These are phyloP conservation scores for Fusarium coicis DNA, from an alignment of 2,329 filamentous ascomycete genomes.

Conservation along the genomic window DNA sequence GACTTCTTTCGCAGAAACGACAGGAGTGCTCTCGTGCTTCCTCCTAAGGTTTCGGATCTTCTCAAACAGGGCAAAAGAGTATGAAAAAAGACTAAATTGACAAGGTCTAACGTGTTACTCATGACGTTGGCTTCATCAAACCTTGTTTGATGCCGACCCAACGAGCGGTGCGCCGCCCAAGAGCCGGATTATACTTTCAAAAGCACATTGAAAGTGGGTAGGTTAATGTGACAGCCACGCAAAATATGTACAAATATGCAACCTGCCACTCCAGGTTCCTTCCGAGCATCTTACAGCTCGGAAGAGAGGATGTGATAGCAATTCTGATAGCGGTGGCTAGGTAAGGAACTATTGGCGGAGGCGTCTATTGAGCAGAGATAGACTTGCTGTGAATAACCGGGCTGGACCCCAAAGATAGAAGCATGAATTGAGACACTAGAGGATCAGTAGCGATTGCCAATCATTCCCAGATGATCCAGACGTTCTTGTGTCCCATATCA, in stretches of 20 bases:
- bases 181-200: conserved; percentile 2
- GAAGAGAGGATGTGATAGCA: not conserved
- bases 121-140: conserved; percentile 15
- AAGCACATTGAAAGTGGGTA: conserved; percentile 4
- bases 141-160: conserved; percentile 2
- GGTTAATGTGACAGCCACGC: conserved; percentile 9
- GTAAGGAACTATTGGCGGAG: conserved; percentile 4
- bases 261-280: not conserved
- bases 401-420: conserved; percentile 30
- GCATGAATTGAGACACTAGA: conserved; percentile 13
- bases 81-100: conserved; percentile 42
- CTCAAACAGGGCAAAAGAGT: conserved; percentile 71
- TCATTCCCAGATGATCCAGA: conserved; percentile 1
- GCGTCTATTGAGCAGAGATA: conserved; percentile 29
- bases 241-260: not conserved
- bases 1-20: conserved; percentile 96
- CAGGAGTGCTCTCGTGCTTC: conserved; percentile 82
- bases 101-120: conserved; percentile 1
- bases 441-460: conserved; percentile 5
- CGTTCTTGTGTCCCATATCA: not conserved
- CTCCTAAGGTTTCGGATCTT: conserved; percentile 88
- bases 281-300: not conserved
- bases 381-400: conserved; percentile 8
- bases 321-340: conserved; percentile 8
- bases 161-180: not conserved